Evolutionary conservation across 306 rosid genomes (phyloP), one percentile per base, ranked within the genome.

Genomic region (Malus orientalis): DNA sequence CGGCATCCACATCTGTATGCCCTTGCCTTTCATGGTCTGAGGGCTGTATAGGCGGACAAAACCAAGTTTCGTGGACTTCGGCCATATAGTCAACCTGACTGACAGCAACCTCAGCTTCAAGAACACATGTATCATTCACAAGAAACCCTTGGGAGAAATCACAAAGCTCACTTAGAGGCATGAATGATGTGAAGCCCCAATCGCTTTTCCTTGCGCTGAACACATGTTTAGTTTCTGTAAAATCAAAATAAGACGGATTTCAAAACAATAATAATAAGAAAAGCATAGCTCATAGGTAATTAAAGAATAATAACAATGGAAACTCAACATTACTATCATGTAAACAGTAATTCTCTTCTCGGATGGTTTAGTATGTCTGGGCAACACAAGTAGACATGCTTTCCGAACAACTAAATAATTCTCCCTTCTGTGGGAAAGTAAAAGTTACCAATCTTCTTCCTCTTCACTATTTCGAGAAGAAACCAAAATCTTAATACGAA

Each of bases 51-150:
- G 33, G 65, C 5, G 14, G 11, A 60, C 32, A 22, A 29, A 51
- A 49, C 22, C 61, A 51, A 10, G 62, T 49, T 70, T 49, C 54
- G 38, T 36, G 38, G 54, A 51, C 67, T 73, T 73, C 63, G 1
- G 59, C 19, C 57, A 38, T 23, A 73, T 58, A 58, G 42, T 73
- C 76, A 15, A 64, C 76, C 47, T 73, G 62, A 73, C 76, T 73
- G 7, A 73, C 68, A 22, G 76, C 76, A 75, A 75, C 71, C 70
- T 75, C 78, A 12, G 78, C 78, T 64, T 75, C 78, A 6, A 75
- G 61, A 29, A 75, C 51, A 32, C 71, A 75, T 14, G 14, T 47
- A 53, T 75, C 78, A 7, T 62, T 67, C 60, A 75, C 78, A 15
- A 75, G 25, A 47, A 57, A 75, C 22, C 71, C 78, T 47, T 32